A percentile compares a stretch with the other conserved stretches of the same genome.
Evolutionary conservation across 176 grass and related monocot species (phyloP).

Genomic region (Oryza rufipogon): DNA sequence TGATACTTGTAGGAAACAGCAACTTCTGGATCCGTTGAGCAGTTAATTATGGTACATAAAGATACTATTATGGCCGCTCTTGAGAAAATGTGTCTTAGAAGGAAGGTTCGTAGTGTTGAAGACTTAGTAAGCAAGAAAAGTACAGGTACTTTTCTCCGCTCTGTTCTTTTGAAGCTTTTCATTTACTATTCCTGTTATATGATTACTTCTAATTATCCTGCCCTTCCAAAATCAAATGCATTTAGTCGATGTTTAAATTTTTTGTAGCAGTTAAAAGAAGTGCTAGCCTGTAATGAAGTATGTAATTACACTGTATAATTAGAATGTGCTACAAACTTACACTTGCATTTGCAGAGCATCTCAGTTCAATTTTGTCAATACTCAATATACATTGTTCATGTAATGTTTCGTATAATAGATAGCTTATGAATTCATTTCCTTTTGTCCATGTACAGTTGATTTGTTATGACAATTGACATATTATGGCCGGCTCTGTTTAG

Average conservation of each 20-base stretch:
- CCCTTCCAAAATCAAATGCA: conserved; percentile 28
- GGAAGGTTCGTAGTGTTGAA: conserved; percentile 58
- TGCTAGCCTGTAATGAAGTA: not conserved
- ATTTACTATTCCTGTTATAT: not conserved
- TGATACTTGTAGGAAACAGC: conserved; percentile 61
- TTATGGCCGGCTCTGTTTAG: not conserved
- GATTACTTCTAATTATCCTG: not conserved
- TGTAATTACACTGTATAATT: not conserved
- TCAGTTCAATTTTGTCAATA: not conserved
- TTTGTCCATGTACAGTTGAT: not conserved
- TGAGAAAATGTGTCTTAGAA: conserved; percentile 65
- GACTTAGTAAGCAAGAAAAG: conserved; percentile 60
- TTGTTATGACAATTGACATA: conserved; percentile 1
- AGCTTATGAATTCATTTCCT: conserved; percentile 1
- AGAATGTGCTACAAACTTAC: not conserved
- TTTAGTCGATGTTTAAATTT: not conserved
- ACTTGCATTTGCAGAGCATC: not conserved
- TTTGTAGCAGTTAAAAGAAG: not conserved
- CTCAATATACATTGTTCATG: not conserved
- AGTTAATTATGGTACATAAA: conserved; percentile 70
- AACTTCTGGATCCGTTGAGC: conserved; percentile 62
- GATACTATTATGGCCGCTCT: conserved; percentile 58
- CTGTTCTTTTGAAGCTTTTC: conserved; percentile 21
- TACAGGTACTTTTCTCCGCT: conserved; percentile 45
- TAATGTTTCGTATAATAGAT: not conserved